These are phyloP conservation scores for Podospora pseudocomata DNA, from an alignment of 495 filamentous ascomycete species.

Conservation along the genomic window DNA sequence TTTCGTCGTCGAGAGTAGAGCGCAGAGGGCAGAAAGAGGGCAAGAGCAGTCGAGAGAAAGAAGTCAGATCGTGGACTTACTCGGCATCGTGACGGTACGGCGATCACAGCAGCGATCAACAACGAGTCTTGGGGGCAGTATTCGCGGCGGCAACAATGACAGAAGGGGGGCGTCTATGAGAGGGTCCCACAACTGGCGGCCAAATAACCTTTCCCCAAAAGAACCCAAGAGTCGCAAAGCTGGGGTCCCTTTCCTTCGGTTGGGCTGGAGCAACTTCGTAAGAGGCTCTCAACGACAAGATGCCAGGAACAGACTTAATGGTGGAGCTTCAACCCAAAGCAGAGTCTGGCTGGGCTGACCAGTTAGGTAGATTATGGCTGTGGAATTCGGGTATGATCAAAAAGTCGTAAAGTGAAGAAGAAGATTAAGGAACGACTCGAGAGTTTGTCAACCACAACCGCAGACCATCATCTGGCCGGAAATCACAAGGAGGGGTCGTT, in stretches of 20 bases:
- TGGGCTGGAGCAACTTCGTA: neutral
- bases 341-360: neutral
- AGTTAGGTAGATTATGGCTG: neutral
- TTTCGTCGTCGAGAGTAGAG: neutral
- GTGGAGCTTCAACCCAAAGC: neutral
- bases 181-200: conserved; percentile 7
- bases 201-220: conserved; percentile 3
- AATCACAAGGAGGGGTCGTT: conserved; percentile 14
- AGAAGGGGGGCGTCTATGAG: neutral
- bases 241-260: neutral
- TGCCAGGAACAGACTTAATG: conserved; percentile 1
- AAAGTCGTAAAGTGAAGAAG: conserved; percentile 15
- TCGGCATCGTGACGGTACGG: conserved; percentile 35
- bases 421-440: conserved; percentile 33
- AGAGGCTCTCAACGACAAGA: neutral
- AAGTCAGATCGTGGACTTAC: conserved; percentile 22
- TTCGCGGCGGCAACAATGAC: neutral
- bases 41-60: conserved; percentile 19
- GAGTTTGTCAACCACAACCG: conserved; percentile 36
- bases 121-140: neutral
- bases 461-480: conserved; percentile 31
- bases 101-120: conserved; percentile 2
- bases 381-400: neutral
- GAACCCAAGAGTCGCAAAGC: neutral
- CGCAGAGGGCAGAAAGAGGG: conserved; percentile 14